These are phyloP conservation scores for Skeletonema menzelii DNA, from an alignment of 108 stramenopile species.

Conservation along the genomic window DNA sequence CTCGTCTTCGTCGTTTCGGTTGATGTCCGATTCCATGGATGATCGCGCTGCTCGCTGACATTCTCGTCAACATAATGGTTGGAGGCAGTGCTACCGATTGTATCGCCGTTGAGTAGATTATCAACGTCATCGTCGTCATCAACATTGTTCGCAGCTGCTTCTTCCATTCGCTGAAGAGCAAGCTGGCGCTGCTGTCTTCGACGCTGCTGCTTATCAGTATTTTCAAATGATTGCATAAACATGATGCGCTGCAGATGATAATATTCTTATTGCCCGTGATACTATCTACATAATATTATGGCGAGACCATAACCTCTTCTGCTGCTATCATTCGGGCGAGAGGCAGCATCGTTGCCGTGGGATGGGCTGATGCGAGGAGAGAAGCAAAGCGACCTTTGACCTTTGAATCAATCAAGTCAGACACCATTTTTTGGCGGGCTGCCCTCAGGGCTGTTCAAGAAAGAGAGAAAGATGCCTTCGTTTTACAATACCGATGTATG, in stretches of 20 bases:
- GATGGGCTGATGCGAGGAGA: too few species aligned
- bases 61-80: neutral
- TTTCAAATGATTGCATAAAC: conserved; percentile 37
- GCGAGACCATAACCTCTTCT: too few species aligned
- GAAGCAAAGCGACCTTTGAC: too few species aligned
- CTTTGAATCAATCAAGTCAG: neutral
- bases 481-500: too few species aligned
- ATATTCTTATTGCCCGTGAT: neutral
- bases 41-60: neutral
- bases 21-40: neutral
- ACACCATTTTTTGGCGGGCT: neutral
- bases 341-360: too few species aligned
- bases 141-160: conserved; percentile 18
- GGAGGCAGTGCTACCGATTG: neutral
- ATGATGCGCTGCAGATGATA: neutral
- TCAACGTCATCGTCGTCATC: neutral
- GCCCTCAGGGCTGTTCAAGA: too few species aligned
- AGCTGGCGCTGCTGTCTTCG: conserved; percentile 30
- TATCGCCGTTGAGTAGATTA: neutral
- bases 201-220: conserved; percentile 26
- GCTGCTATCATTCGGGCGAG: too few species aligned
- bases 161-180: conserved; percentile 43
- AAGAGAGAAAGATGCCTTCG: too few species aligned
- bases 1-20: neutral
- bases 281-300: neutral